phyloP scores from a whole-genome alignment of 257 asterid species.

The Solanum chiquidenum region DNA sequence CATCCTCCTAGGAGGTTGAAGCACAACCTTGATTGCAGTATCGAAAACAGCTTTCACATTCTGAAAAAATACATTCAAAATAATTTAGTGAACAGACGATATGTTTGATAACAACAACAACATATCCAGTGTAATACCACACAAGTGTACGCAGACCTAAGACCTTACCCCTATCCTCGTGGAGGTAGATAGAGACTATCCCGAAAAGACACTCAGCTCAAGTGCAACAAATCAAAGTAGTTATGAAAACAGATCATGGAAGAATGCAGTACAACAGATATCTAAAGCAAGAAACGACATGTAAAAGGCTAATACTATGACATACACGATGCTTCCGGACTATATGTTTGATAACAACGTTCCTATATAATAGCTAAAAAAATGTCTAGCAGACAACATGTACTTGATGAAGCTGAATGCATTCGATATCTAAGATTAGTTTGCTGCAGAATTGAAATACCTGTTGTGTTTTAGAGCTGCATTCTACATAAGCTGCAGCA shows the following conservation, averaged over 20 bases:
- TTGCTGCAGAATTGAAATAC: conserved; percentile 12
- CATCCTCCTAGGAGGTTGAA: conserved; percentile 86
- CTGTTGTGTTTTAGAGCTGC: conserved; percentile 99
- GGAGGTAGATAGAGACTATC: not conserved
- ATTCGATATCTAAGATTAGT: not conserved
- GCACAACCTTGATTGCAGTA: conserved; percentile 87
- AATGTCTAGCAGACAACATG: not conserved
- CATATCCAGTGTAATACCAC: not conserved
- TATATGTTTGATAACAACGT: not conserved
- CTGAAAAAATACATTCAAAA: conserved; percentile 17
- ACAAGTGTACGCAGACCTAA: not conserved
- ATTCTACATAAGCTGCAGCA: conserved; percentile 90
- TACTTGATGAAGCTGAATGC: not conserved
- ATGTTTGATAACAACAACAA: not conserved
- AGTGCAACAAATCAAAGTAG: not conserved
- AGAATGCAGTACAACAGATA: not conserved
- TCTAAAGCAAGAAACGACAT: not conserved
- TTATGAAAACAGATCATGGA: not conserved
- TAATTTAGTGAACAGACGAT: not conserved
- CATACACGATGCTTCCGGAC: not conserved
- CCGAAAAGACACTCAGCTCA: not conserved
- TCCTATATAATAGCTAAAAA: not conserved
- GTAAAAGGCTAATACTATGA: not conserved
- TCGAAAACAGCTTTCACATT: conserved; percentile 95
- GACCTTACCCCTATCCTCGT: not conserved